Base-by-base conservation (phyloP, 805 yeast genomes). In the Metschnikowia proteae region DNA sequence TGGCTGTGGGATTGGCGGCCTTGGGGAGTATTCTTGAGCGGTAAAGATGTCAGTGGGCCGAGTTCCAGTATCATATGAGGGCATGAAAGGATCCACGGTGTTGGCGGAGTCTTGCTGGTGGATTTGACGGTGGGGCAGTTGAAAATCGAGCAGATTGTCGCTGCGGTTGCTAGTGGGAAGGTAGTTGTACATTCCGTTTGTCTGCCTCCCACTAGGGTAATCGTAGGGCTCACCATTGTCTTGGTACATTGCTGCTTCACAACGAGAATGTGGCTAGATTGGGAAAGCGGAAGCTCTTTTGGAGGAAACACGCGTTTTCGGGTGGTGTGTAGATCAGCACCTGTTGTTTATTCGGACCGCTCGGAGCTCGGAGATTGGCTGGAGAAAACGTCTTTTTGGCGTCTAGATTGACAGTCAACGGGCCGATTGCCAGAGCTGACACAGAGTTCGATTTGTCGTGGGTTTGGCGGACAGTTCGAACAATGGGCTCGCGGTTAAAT, bases 41-140 rank as follows among this genome's bases (percentile, higher is more conserved):
- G 33, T 39, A 41, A 55, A 53, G n/a, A 54, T 55, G 5, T 56
- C 53, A 33, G 31, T 48, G 2, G 59, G 59, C 27, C 51, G 46
- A 17, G 45, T 47, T 6, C 53, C 52, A 6, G 43, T n/a, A 9
- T 52, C 60, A 48, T 56, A 56, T 45, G 49, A 54, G 4, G 49
- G 30, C 42, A 54, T 34, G 38, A 52, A 46, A 27, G 55, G 52
- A 6, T 54, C 56, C n/a, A 47, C 30, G 33, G 42, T 9, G 41
- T 45, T 11, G 27, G 44, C 8, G 39, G 36, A 6, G 37, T 41
- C 25, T 26, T 39, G 45, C 30, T 34, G 39, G n/a, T 31, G 39
- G 22, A 48, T 40, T 52, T 42, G 5, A 42, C 44, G 17, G 53
- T 42, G 42, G 3, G 59, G 58, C n/a, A 47, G 56, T 34, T 54